Percentiles rank a stretch among this genome's conserved stretches.
These are phyloP conservation scores for Apophysomyces variabilis DNA, from an alignment of 371 early-diverging fungal species.

Conservation along the genomic window DNA sequence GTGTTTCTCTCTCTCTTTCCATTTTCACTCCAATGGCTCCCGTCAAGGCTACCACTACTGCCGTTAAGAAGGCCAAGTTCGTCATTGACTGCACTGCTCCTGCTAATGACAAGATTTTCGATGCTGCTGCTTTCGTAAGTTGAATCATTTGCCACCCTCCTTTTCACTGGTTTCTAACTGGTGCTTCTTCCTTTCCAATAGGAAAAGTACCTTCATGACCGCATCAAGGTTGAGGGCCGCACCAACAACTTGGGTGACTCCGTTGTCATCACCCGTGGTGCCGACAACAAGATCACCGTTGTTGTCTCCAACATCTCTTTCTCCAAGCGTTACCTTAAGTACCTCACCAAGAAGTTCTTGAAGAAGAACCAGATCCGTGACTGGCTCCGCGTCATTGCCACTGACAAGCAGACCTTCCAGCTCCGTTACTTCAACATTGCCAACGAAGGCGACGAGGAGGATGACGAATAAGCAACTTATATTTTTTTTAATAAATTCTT, in stretches of 20 bases:
- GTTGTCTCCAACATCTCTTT: slow-evolving; percentile 74
- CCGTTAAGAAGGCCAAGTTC: slow-evolving; percentile 72
- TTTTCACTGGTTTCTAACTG: not conserved
- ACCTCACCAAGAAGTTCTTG: slow-evolving; percentile 99
- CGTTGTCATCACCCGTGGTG: slow-evolving; percentile 83
- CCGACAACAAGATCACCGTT: slow-evolving; percentile 79
- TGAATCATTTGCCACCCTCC: not conserved
- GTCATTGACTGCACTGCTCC: slow-evolving; percentile 95
- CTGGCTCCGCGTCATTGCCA: slow-evolving; percentile 96
- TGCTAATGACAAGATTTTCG: slow-evolving; percentile 95
- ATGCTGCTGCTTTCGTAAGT: slow-evolving; percentile 91
- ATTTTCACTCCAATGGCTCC: slow-evolving; percentile 48
- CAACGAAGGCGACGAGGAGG: slow-evolving; percentile 85
- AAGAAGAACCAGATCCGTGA: slow-evolving; percentile 99
- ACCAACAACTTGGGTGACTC: slow-evolving; percentile 94
- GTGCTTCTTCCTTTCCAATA: slow-evolving; percentile 10
- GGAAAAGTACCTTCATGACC: slow-evolving; percentile 97
- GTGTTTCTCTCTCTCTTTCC: slow-evolving; percentile 28
- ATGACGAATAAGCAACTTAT: slow-evolving; percentile 54
- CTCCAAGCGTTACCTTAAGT: slow-evolving; percentile 99
- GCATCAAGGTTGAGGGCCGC: slow-evolving; percentile 97
- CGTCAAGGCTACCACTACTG: slow-evolving; percentile 48
- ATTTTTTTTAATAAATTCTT: slow-evolving; percentile 14
- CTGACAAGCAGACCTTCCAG: slow-evolving; percentile 91
- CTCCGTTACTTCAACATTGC: slow-evolving; percentile 96